Evolutionary conservation across 2,329 filamentous ascomycete species (phyloP), one percentile per base, ranked within the genome.

Genomic region (Lachnellula cervina): DNA sequence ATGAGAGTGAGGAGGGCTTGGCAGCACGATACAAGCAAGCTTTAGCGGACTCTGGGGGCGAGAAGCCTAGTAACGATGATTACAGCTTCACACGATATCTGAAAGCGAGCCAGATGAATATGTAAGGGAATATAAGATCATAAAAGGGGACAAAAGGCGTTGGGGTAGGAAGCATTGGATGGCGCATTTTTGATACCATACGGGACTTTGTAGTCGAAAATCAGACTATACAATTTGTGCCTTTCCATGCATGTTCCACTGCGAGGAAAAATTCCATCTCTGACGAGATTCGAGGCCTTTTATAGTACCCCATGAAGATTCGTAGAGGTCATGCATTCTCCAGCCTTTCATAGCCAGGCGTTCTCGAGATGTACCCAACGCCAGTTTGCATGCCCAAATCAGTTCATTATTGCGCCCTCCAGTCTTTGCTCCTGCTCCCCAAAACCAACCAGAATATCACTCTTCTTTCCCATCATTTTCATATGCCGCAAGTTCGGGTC

Each of bases 1-100:
- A 75, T 23, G 79, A 59, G 16, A 59, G 58, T 21, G 56, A 55
- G 32, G 55, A 59, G 9, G 84, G 88, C 2, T 77, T 96, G 47
- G 84, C 89, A 67, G 77, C 83, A 49, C 79, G 90, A 61, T 97
- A 97, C 69, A 80, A 88, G 68, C 81, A 89, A 44, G 89, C 91
- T 0, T 76, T 95, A 66, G 81, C 83, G 13, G 81, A 81, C 21
- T 71, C 70, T 44, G 69, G 62, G 19, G 73, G 70, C 77, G 48
- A 71, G 51, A 43, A 54, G 45, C 38, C 51, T n/a, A 62, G 52
- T 40, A 55, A 57, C 44, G 68, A 69, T 19, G 67, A 70, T 53
- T 60, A 70, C 50, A 70, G 69, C 56, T 70, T 70, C 49, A 62
- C 68, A 21, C 61, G 68, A 52, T 70, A 70, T 63, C 62, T 70